Evolutionary conservation across 305 asterid genomes (phyloP), one percentile per base, ranked within the genome.

Genomic region (Withania somnifera): DNA sequence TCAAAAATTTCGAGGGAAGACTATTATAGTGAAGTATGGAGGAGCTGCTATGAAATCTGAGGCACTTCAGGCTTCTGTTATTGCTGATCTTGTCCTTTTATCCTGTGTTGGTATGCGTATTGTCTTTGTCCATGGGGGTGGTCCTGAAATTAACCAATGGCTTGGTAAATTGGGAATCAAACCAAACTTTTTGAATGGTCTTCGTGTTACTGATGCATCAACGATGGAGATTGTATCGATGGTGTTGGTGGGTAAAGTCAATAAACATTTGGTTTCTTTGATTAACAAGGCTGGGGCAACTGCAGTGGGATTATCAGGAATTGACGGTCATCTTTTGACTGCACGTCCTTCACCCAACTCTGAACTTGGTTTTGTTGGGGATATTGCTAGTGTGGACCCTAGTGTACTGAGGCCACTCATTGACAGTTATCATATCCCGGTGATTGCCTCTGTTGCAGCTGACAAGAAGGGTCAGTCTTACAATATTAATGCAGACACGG

Each of bases 31-130:
- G 3, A 95, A 95, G 82, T 95, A 93, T 66, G 98, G 98, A 34
- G 98, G 98, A 24, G 98, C 98, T 6, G 98, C 97, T 4, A 93
- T 92, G 97, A 93, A 91, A 81, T 92, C 97, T 0, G 95, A 95
- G 89, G 92, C 89, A 56, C 97, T 93, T 80, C 97, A 92, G 83
- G 94, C 98, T 2, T 93, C 97, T 19, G 98, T 95, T 8, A 95
- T 95, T 71, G 92, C 93, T 50, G 98, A 95, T 80, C 82, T 95
- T 11, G 97, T 95, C 58, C 98, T 93, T 19, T 96, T 95, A 52
- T 93, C 98, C 0, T 92, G 98, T 82, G 96, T 93, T 5, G 97
- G 98, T 42, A 84, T 95, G 8, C 94, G 91, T 40, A 95, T 93
- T 20, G 97, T 93, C 50, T 91, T 93, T 34, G 97, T 95, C 50